Conservation (phyloP, 176 grass and related monocot species). For the Ampelocalamus luodianensis region DNA sequence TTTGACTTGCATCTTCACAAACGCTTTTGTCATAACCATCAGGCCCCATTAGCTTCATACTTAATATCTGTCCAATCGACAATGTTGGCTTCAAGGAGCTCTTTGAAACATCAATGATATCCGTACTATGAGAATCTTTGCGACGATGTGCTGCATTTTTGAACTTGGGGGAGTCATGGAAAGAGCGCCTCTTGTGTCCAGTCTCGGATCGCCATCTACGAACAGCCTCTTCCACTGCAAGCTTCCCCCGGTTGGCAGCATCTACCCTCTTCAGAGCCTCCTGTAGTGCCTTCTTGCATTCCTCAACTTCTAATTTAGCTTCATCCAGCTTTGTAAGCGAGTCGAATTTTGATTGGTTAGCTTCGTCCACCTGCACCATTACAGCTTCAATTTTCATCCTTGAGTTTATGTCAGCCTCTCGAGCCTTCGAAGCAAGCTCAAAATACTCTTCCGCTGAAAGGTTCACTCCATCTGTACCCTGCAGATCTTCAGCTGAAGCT, state of each 20-base stretch:
- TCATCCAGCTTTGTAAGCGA: conserved; percentile 65
- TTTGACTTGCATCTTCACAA: conserved; percentile 50
- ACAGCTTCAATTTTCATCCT: conserved; percentile 66
- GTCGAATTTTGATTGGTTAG: conserved; percentile 48
- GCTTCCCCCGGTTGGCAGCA: conserved; percentile 58
- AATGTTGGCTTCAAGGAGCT: conserved; percentile 53
- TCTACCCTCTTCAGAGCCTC: conserved; percentile 65
- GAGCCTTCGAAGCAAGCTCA: conserved; percentile 61
- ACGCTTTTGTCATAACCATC: conserved; percentile 58
- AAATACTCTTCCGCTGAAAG: conserved; percentile 72
- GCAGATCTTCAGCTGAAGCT: conserved; percentile 44
- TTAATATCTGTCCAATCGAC: conserved; percentile 90
- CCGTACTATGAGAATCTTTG: conserved; percentile 41
- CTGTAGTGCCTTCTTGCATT: conserved; percentile 64
- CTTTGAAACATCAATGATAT: conserved; percentile 33
- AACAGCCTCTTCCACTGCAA: conserved; percentile 62
- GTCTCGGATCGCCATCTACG: conserved; percentile 38
- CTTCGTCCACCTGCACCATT: conserved; percentile 58
- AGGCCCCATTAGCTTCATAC: conserved; percentile 81
- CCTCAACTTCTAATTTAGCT: conserved; percentile 59
- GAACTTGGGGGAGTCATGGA: conserved; percentile 58
- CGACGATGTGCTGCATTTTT: conserved; percentile 51
- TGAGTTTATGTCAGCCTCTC: conserved; percentile 56
- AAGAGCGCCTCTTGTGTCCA: conserved; percentile 31
- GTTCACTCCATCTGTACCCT: conserved; percentile 35